phyloP scores from a whole-genome alignment of 2,329 filamentous ascomycete species.

The Hawksworthiomyces lignivorus region DNA sequence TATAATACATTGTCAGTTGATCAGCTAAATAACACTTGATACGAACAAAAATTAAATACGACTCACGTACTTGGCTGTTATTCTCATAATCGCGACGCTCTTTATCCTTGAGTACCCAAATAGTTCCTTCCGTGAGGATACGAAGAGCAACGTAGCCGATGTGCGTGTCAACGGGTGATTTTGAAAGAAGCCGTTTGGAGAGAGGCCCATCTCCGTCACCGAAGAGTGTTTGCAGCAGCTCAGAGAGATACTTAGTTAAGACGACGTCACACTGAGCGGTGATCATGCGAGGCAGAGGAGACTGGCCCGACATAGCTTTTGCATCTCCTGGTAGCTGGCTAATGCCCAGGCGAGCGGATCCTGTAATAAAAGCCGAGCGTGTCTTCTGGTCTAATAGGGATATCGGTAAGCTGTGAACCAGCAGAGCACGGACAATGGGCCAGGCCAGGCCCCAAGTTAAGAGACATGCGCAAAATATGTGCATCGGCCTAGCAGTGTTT shows the following conservation, averaged over 20 bases:
- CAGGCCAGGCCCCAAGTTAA: too few relatives aligned
- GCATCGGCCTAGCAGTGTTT: too few relatives aligned
- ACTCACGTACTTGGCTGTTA: conserved; percentile 4
- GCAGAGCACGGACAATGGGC: too few relatives aligned
- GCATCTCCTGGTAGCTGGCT: conserved; percentile 3
- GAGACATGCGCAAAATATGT: too few relatives aligned
- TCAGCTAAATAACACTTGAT: not conserved
- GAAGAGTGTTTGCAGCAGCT: conserved; percentile 9
- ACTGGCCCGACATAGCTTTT: not conserved
- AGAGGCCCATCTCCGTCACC: conserved; percentile 1
- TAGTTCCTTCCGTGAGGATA: conserved; percentile 11
- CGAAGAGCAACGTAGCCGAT: conserved; percentile 14
- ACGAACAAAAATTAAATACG: not conserved
- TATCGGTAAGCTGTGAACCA: too few relatives aligned
- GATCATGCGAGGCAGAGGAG: conserved; percentile 14
- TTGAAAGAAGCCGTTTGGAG: conserved; percentile 6
- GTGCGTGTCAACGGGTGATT: conserved; percentile 5
- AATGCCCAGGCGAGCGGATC: conserved; percentile 5
- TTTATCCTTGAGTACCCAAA: conserved; percentile 14
- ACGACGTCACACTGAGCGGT: conserved; percentile 15
- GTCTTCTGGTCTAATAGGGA: conserved; percentile 13
- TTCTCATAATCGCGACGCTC: conserved; percentile 15
- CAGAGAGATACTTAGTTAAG: conserved; percentile 5
- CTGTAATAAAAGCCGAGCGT: conserved; percentile 3
- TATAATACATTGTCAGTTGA: too few relatives aligned